Percentiles rank a stretch among this genome's conserved stretches.
phyloP scores from a whole-genome alignment of 2,329 filamentous ascomycete genomes.

The Elsinoe arachidis region DNA sequence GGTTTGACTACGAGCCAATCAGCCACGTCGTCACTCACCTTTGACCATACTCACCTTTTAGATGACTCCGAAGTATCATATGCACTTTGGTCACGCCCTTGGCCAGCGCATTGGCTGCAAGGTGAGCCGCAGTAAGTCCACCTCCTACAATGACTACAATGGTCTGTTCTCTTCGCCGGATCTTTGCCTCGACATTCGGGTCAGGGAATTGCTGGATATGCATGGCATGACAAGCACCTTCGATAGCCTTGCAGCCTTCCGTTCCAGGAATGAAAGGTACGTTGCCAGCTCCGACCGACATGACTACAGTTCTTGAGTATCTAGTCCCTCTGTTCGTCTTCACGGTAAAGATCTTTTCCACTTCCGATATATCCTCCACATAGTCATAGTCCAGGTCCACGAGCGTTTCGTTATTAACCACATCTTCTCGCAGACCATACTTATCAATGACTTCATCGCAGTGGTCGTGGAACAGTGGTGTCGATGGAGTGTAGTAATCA shows the following conservation, averaged over 20 bases:
- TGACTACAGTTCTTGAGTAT: constrained; percentile 54
- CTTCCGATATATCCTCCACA: constrained; percentile 30
- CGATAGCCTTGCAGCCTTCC: constrained; percentile 16
- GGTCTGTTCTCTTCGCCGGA: constrained; percentile 44
- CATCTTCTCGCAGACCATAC: constrained; percentile 39
- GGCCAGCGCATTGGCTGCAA: constrained; percentile 57
- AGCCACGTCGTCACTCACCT: background rate
- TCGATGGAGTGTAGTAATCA: constrained; percentile 38
- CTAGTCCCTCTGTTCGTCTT: constrained; percentile 46
- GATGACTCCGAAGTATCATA: constrained; percentile 56
- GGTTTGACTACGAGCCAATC: constrained; percentile 50
- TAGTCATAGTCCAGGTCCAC: constrained; percentile 52
- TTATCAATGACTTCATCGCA: constrained; percentile 33
- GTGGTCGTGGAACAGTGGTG: constrained; percentile 33
- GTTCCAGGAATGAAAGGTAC: constrained; percentile 42
- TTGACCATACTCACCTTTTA: constrained; percentile 29
- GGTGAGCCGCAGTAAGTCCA: constrained; percentile 66
- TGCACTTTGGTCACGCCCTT: constrained; percentile 59
- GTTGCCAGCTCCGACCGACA: constrained; percentile 63
- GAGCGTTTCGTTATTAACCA: constrained; percentile 54
- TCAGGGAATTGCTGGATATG: constrained; percentile 53
- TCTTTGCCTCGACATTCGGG: constrained; percentile 43
- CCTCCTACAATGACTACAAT: constrained; percentile 65
- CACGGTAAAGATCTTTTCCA: constrained; percentile 56
- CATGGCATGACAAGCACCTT: constrained; percentile 56